Conservation (phyloP, 2,329 filamentous ascomycete species). For the Talaromyces sp. region DNA sequence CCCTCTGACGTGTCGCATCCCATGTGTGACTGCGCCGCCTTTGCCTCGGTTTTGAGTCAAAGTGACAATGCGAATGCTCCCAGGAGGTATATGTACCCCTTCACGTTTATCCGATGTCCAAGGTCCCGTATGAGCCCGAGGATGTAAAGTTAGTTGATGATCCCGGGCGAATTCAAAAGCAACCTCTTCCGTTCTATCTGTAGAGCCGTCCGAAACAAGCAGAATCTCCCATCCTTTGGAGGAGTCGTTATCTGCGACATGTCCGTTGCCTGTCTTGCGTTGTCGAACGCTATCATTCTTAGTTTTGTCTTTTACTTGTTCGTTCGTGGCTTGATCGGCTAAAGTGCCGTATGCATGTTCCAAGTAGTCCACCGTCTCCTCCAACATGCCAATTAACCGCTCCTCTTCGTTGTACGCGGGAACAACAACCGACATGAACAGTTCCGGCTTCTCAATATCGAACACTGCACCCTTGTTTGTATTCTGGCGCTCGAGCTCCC, state of each 20-base stretch:
- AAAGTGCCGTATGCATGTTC: slow-evolving; percentile 68
- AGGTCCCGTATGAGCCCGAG: slow-evolving; percentile 47
- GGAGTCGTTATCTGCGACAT: slow-evolving; percentile 28
- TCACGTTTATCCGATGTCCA: slow-evolving; percentile 48
- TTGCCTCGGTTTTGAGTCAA: slow-evolving; percentile 85
- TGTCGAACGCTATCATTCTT: slow-evolving; percentile 12
- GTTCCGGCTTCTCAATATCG: slow-evolving; percentile 60
- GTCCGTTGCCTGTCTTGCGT: slow-evolving; percentile 24
- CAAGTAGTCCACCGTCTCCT: slow-evolving; percentile 85
- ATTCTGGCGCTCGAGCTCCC: slow-evolving; percentile 58
- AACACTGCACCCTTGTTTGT: slow-evolving; percentile 36
- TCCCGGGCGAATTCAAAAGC: slow-evolving; percentile 76
- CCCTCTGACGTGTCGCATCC: slow-evolving; percentile 85
- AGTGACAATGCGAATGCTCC: slow-evolving; percentile 74
- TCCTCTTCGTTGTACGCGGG: slow-evolving; percentile 94
- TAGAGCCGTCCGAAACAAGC: slow-evolving; percentile 84
- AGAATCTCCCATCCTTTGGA: slow-evolving; percentile 81
- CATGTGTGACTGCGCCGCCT: slow-evolving; percentile 91
- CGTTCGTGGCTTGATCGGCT: slow-evolving; percentile 20
- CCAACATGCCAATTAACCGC: slow-evolving; percentile 76
- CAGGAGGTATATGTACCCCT: slow-evolving; percentile 62
- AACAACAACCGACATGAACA: slow-evolving; percentile 89
- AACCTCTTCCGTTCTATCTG: slow-evolving; percentile 74
- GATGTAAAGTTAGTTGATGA: slow-evolving; percentile 54
- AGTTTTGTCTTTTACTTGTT: not conserved